These are phyloP conservation scores for Adansonia rubrostipa DNA, from an alignment of 441 rosid genomes.

Conservation along the genomic window DNA sequence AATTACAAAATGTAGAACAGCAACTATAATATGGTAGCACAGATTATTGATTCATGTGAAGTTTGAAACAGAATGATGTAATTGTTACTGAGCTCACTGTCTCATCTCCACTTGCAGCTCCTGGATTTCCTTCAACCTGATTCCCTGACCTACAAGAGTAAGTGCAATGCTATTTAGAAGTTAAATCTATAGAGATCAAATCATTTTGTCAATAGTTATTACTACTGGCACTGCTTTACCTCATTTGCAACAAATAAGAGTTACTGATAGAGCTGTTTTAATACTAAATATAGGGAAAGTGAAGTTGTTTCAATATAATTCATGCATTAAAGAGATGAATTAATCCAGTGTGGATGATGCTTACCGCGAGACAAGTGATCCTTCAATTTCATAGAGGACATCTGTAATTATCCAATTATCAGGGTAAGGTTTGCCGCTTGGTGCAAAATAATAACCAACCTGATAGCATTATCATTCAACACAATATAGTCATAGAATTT, in stretches of 20 bases:
- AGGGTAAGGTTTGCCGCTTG: slow-evolving; percentile 99
- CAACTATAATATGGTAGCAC: neutral
- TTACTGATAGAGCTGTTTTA: slow-evolving; percentile 12
- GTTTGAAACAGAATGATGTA: slow-evolving; percentile 21
- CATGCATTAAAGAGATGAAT: slow-evolving; percentile 13
- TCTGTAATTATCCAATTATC: slow-evolving; percentile 99
- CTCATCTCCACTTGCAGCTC: slow-evolving; percentile 90
- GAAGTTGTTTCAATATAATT: neutral
- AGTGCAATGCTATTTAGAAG: slow-evolving; percentile 18
- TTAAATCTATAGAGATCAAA: slow-evolving; percentile 5
- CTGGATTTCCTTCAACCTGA: slow-evolving; percentile 88
- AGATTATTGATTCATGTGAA: slow-evolving; percentile 11
- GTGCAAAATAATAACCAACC: slow-evolving; percentile 97
- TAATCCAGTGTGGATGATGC: slow-evolving; percentile 21
- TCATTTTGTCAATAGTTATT: slow-evolving; percentile 10
- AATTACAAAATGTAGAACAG: neutral
- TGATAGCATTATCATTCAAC: slow-evolving; percentile 32
- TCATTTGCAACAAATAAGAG: slow-evolving; percentile 5
- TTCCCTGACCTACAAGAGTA: slow-evolving; percentile 76
- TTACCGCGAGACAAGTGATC: slow-evolving; percentile 82
- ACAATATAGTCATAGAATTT: slow-evolving; percentile 19
- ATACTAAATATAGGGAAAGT: slow-evolving; percentile 64
- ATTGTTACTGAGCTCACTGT: slow-evolving; percentile 58
- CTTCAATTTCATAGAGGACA: slow-evolving; percentile 86
- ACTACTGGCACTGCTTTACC: neutral